Evolutionary conservation across 331 rosid genomes (phyloP).

Genomic region (Malus hybrid): DNA sequence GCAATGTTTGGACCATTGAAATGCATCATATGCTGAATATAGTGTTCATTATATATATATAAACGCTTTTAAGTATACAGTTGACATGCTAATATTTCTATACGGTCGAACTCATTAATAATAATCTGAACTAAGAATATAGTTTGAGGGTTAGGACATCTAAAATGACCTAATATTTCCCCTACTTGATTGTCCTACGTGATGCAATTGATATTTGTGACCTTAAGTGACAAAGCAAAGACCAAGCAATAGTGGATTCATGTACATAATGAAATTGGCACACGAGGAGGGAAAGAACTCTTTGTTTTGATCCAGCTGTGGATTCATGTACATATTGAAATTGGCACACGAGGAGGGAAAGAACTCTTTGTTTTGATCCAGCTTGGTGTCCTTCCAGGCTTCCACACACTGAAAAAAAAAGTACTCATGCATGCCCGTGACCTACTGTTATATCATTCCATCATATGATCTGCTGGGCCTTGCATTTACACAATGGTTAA

Average conservation of each 20-base stretch:
- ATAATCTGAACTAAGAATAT: neutral
- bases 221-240: neutral
- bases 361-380: neutral
- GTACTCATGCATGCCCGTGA: neutral
- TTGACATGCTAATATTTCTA: too few species aligned
- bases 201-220: slow-evolving; percentile 1
- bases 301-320: neutral
- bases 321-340: neutral
- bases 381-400: neutral
- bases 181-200: neutral
- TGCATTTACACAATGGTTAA: neutral
- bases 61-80: too few species aligned
- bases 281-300: neutral
- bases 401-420: neutral
- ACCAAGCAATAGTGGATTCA: neutral
- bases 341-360: neutral
- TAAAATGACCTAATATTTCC: neutral
- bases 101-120: too few species aligned
- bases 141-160: neutral
- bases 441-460: neutral
- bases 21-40: too few species aligned
- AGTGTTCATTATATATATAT: too few species aligned
- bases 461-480: neutral
- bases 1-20: neutral
- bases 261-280: neutral